Conservation (phyloP, 306 rosid genomes). For the Prunus davidiana region DNA sequence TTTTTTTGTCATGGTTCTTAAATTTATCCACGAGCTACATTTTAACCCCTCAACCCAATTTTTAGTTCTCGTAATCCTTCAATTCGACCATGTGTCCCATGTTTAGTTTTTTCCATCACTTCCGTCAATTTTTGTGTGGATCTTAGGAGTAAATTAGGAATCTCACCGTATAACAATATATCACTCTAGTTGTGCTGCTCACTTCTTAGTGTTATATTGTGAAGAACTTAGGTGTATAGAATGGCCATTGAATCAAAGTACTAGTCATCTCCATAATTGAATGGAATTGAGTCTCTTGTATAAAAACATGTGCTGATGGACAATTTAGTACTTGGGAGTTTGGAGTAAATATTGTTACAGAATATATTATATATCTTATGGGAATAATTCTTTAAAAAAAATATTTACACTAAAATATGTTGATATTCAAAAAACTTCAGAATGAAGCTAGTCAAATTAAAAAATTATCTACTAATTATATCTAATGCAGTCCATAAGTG, state of each 20-base stretch:
- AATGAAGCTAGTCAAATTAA: background rate
- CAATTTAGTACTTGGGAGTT: background rate
- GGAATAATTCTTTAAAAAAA: background rate
- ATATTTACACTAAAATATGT: background rate
- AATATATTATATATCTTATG: no score
- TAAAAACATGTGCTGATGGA: background rate
- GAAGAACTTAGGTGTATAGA: no score
- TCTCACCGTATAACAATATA: background rate
- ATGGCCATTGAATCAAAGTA: background rate
- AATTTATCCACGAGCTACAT: no score
- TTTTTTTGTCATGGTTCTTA: no score
- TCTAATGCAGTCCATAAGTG: background rate
- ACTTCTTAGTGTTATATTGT: background rate
- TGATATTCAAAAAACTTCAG: background rate
- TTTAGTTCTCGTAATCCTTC: no score
- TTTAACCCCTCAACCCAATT: no score
- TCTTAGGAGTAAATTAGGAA: no score
- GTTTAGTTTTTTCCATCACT: no score
- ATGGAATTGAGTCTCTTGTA: slow-evolving; percentile 1
- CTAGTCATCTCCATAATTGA: background rate
- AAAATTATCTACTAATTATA: background rate
- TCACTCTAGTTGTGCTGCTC: background rate
- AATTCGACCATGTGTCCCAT: no score
- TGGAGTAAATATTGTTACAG: background rate
- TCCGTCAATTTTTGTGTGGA: no score